Evolutionary conservation across 805 yeast species (phyloP).

Genomic region (Starmerella potacharoeniae): DNA sequence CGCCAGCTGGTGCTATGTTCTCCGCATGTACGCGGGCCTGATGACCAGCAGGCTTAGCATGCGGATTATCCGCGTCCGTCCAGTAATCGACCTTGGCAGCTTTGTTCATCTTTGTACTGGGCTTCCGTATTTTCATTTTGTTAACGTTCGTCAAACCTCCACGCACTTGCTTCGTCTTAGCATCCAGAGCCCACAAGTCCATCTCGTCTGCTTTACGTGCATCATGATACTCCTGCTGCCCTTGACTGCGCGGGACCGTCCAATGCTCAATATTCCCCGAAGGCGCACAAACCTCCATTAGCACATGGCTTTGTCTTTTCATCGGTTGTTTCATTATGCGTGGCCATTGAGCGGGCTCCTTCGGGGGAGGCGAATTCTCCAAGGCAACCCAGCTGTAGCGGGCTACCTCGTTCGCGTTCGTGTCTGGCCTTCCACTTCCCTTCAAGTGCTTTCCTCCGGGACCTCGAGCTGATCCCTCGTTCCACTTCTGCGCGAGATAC

Average conservation of each 20-base stretch:
- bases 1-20: conserved; percentile 5
- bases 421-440: conserved; percentile 72
- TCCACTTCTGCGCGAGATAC: conserved; percentile 63
- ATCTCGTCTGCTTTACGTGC: conserved; percentile 78
- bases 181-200: conserved; percentile 74
- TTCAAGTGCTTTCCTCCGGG: conserved; percentile 35
- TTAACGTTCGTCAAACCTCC: conserved; percentile 20
- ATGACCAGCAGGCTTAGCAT: conserved; percentile 7
- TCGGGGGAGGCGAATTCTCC: conserved; percentile 31
- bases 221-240: conserved; percentile 70
- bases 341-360: conserved; percentile 42
- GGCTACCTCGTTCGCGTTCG: conserved; percentile 59
- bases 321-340: conserved; percentile 55
- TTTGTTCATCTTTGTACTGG: not conserved
- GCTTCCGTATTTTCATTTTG: not conserved
- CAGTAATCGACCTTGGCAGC: conserved; percentile 11
- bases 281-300: conserved; percentile 66
- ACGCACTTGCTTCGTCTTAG: conserved; percentile 39
- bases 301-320: conserved; percentile 73
- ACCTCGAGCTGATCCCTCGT: conserved; percentile 40
- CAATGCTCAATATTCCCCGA: conserved; percentile 75
- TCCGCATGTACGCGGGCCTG: conserved; percentile 10
- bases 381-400: conserved; percentile 64
- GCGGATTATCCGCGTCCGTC: conserved; percentile 11
- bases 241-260: conserved; percentile 71